phyloP scores from a whole-genome alignment of 495 filamentous ascomycete genomes.

The Neurospora sp. region DNA sequence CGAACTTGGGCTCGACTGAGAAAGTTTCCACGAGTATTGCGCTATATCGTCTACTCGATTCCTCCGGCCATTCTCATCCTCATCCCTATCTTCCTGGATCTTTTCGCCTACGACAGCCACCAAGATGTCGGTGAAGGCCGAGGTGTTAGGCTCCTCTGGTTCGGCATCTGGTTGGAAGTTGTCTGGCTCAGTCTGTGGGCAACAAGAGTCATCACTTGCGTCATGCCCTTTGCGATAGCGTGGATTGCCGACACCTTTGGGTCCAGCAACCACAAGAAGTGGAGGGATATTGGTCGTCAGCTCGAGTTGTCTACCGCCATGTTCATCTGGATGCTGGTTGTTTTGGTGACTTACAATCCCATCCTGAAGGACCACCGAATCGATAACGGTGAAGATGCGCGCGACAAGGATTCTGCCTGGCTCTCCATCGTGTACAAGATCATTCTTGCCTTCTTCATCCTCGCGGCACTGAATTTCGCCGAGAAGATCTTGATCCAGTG shows the following conservation, averaged over 20 bases:
- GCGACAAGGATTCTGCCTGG: constrained; percentile 51
- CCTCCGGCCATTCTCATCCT: constrained; percentile 65
- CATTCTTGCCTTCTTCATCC: constrained; percentile 72
- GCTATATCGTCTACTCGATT: constrained; percentile 80
- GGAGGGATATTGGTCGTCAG: constrained; percentile 79
- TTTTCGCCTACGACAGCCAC: constrained; percentile 43
- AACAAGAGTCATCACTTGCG: constrained; percentile 63
- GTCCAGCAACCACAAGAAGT: constrained; percentile 80
- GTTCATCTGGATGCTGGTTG: constrained; percentile 87
- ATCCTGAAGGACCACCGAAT: constrained; percentile 69
- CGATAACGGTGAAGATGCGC: constrained; percentile 30
- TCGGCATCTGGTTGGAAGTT: constrained; percentile 88
- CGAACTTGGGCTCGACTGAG: constrained; percentile 44
- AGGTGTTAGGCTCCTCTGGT: constrained; percentile 75
- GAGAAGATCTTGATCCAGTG: constrained; percentile 94
- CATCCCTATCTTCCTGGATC: constrained; percentile 72
- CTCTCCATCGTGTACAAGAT: constrained; percentile 76
- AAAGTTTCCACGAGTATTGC: constrained; percentile 64
- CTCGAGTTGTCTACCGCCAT: constrained; percentile 78
- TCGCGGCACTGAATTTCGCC: constrained; percentile 67
- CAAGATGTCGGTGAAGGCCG: constrained; percentile 52
- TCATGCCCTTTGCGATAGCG: constrained; percentile 57
- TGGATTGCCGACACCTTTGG: constrained; percentile 66
- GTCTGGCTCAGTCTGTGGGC: constrained; percentile 91
- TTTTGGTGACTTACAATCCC: constrained; percentile 61